A percentile compares a stretch with the other conserved stretches of the same genome.
These are phyloP conservation scores for Punctularia strigosozonata DNA, from an alignment of 768 basidiomycete species.

Conservation along the genomic window DNA sequence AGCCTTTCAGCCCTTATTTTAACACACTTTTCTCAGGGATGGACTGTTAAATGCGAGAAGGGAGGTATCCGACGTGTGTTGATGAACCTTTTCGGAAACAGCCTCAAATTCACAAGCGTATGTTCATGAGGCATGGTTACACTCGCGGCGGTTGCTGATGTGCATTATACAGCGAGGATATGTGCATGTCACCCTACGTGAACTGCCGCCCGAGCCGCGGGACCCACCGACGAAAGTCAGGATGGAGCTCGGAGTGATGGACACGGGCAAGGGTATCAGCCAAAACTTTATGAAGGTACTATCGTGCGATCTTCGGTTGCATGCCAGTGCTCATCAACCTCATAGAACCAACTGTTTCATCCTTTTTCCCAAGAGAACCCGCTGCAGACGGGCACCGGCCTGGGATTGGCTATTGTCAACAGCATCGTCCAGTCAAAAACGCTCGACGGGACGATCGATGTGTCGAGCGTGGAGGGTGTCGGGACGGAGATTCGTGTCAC, in stretches of 20 bases:
- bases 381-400: conserved; percentile 82
- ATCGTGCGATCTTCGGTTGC: neutral
- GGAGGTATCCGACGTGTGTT: conserved; percentile 85
- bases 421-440: conserved; percentile 81
- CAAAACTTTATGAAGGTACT: conserved; percentile 80
- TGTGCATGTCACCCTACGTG: conserved; percentile 74
- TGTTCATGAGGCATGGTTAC: conserved; percentile 12
- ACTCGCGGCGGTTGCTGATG: neutral
- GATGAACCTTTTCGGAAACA: conserved; percentile 94
- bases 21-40: conserved; percentile 44
- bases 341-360: conserved; percentile 86
- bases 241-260: conserved; percentile 74
- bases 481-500: conserved; percentile 89
- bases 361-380: conserved; percentile 97
- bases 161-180: conserved; percentile 70
- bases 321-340: neutral
- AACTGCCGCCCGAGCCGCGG: conserved; percentile 46
- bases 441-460: conserved; percentile 86
- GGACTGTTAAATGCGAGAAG: conserved; percentile 81
- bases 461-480: conserved; percentile 80
- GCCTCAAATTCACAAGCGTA: conserved; percentile 83
- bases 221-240: conserved; percentile 49
- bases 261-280: conserved; percentile 94
- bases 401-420: conserved; percentile 92
- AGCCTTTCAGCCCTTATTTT: neutral